Base-by-base conservation (phyloP, 306 rosid genomes). In the Spatholobus suberectus region DNA sequence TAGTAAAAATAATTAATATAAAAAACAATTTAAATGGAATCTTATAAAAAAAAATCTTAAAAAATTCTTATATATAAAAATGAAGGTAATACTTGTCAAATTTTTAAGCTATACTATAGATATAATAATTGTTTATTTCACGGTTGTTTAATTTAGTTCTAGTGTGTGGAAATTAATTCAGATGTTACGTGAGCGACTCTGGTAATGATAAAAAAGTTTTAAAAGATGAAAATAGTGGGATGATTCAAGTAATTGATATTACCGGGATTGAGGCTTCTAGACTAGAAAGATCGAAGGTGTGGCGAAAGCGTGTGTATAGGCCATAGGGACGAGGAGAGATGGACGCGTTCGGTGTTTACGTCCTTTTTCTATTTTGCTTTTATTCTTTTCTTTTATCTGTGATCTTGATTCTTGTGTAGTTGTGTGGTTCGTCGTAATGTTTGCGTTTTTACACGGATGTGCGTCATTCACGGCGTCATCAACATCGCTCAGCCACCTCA, bases 281-380 rank as follows among this genome's bases (percentile, higher is more conserved):
- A 76, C 21, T 20, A n/a, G n/a, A n/a, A n/a, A n/a, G n/a, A n/a
- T 51, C 0, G 46, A 20, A 52, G 35, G 70, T 17, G 57, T 17
- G 37, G 41, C 21, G 40, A 75, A 73, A 73, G 80, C 80, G 76
- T 82, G 77, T 66, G 76, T 81, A 52, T n/a, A n/a, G n/a, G n/a
- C n/a, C n/a, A n/a, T n/a, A 5, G 75, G 8, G 27, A 11, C 51
- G 46, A 55, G 32, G 32, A 29, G n/a, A n/a, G n/a, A n/a, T n/a
- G n/a, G n/a, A n/a, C n/a, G n/a, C n/a, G 18, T 66, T 66, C 9
- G 85, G 76, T 65, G 68, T 67, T 12, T 43, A 61, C 4, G 61
- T 14, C 29, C 9, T 34, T 62, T 12, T 35, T 8, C 23, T 5
- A 20, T 74, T 57, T 74, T 52, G 5, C 34, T 35, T 20, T 12